Evolutionary conservation across 768 basidiomycete species (phyloP).

Genomic region (Collybia sp.): DNA sequence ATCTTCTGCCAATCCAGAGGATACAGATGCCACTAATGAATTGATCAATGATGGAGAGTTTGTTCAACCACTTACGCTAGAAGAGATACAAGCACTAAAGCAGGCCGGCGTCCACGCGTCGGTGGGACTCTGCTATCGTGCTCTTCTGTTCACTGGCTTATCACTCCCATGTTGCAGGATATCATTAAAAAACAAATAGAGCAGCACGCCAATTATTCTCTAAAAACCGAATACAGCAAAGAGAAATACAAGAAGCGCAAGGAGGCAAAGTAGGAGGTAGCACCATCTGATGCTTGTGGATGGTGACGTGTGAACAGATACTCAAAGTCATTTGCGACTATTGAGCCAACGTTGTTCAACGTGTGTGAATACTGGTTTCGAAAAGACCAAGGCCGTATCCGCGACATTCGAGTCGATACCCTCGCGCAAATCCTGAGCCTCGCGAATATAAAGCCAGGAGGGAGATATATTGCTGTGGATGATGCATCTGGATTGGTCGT

Average conservation of each 20-base stretch:
- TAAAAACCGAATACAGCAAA: constrained; percentile 98
- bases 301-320: constrained; percentile 46
- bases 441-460: constrained; percentile 80
- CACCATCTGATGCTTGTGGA: no score
- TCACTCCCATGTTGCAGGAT: constrained; percentile 48
- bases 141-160: constrained; percentile 8
- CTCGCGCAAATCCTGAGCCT: constrained; percentile 85
- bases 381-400: constrained; percentile 77
- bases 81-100: constrained; percentile 83
- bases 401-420: constrained; percentile 82
- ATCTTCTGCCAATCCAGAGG: constrained; percentile 51
- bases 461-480: constrained; percentile 86
- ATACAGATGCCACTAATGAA: constrained; percentile 96
- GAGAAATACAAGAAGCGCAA: constrained; percentile 98
- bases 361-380: constrained; percentile 86
- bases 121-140: constrained; percentile 31
- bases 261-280: constrained; percentile 78
- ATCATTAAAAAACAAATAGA: constrained; percentile 95
- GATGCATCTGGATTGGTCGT: constrained; percentile 89
- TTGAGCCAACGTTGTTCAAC: constrained; percentile 85
- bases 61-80: constrained; percentile 77
- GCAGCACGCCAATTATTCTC: constrained; percentile 82
- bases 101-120: constrained; percentile 77
- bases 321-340: constrained; percentile 79
- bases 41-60: constrained; percentile 84